Percentiles rank a stretch among this genome's conserved stretches.
Conservation (phyloP, 345 rosid genomes). For the Syzygium aromaticum region DNA sequence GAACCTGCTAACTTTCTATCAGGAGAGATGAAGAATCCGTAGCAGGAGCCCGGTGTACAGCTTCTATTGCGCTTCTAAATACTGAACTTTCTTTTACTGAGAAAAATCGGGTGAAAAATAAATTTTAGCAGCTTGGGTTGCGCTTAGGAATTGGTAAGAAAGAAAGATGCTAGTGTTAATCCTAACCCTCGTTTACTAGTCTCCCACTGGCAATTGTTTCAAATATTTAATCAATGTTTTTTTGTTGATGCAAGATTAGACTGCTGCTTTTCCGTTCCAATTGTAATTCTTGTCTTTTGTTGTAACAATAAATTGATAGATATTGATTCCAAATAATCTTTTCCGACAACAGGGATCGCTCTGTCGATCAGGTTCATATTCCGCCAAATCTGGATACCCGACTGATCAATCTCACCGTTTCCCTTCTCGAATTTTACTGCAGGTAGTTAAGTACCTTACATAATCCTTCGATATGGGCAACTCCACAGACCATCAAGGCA, state of each 20-base stretch:
- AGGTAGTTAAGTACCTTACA: conserved; percentile 61
- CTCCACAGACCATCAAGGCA: conserved; percentile 56
- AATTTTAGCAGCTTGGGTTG: conserved; percentile 20
- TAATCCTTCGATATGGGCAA: conserved; percentile 38
- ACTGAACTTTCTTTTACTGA: not conserved
- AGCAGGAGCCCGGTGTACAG: conserved; percentile 16
- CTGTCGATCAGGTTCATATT: not conserved
- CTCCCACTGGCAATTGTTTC: not conserved
- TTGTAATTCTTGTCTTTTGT: not conserved
- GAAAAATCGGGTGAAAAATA: not conserved
- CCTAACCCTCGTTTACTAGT: conserved; percentile 5
- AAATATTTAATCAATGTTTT: not conserved
- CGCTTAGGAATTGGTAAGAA: not conserved
- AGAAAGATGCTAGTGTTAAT: not conserved
- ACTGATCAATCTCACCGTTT: not conserved
- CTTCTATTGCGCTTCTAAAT: not conserved
- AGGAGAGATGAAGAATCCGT: not conserved
- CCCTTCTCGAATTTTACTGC: conserved; percentile 8
- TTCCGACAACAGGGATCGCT: not conserved
- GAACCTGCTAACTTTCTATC: not conserved
- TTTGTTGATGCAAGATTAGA: not conserved
- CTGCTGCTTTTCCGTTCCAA: not conserved
- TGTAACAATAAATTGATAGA: not conserved
- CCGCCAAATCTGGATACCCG: not conserved
- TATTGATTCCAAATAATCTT: not conserved